phyloP scores from a whole-genome alignment of 2,329 filamentous ascomycete species.

The Dryadomyces quercus-mongolicae region DNA sequence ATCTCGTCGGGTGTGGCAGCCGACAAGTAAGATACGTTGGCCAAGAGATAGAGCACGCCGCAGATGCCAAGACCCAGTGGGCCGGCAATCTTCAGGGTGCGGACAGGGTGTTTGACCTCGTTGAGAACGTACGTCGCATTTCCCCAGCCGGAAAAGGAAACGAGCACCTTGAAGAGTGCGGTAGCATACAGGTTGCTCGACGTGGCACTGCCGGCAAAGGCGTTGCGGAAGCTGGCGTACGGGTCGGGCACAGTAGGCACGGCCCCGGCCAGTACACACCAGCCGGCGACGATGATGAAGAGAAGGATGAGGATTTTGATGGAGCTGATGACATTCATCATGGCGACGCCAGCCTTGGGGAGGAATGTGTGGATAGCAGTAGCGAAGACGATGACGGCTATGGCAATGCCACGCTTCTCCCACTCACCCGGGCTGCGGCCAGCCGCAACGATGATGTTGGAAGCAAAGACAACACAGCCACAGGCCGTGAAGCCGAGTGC shows the following conservation, averaged over 20 bases:
- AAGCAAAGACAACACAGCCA: conserved; percentile 16
- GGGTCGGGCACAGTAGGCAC: conserved; percentile 35
- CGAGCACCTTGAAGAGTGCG: conserved; percentile 46
- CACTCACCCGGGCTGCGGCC: conserved; percentile 35
- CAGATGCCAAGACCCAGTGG: conserved; percentile 46
- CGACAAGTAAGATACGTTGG: conserved; percentile 54
- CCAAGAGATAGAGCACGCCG: conserved; percentile 49
- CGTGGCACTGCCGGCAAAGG: conserved; percentile 36
- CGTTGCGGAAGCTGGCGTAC: conserved; percentile 38
- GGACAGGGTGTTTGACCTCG: conserved; percentile 53
- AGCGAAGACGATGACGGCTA: conserved; percentile 41
- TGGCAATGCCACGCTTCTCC: conserved; percentile 43
- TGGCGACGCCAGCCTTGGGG: conserved; percentile 45
- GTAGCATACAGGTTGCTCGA: conserved; percentile 35
- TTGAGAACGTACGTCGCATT: conserved; percentile 55
- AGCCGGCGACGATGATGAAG: conserved; percentile 49
- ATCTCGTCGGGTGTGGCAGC: conserved; percentile 47
- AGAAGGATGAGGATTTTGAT: conserved; percentile 50
- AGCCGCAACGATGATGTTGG: conserved; percentile 37
- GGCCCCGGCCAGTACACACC: conserved; percentile 40
- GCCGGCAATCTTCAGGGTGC: conserved; percentile 52
- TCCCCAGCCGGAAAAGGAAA: conserved; percentile 47
- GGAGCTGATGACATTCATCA: conserved; percentile 46
- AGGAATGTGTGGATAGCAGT: conserved; percentile 37
- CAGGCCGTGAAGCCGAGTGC: conserved; percentile 9